Evolutionary conservation across 1,139 yeast genomes (phyloP).

Genomic region (Blastobotrys illinoisensis): DNA sequence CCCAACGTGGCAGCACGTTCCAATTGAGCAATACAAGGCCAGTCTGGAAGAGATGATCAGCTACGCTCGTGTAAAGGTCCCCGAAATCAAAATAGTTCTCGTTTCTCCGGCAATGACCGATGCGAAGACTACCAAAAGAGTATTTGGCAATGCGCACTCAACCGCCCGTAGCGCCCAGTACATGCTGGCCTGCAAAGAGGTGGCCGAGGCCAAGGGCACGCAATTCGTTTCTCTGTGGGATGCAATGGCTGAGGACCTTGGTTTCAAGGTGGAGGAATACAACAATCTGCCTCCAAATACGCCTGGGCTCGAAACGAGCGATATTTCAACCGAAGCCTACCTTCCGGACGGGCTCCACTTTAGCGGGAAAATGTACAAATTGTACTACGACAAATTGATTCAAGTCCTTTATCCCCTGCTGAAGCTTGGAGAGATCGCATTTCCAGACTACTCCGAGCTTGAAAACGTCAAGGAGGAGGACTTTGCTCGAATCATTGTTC

Average conservation of each 20-base stretch:
- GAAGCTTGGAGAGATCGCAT: neutral
- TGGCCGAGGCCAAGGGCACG: conserved; percentile 43
- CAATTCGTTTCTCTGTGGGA: conserved; percentile 53
- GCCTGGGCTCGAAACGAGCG: conserved; percentile 17
- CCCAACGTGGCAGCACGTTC: conserved; percentile 49
- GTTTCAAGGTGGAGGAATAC: conserved; percentile 23
- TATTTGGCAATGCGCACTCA: conserved; percentile 30
- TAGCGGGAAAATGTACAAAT: conserved; percentile 51
- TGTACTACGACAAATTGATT: conserved; percentile 37
- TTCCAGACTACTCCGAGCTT: conserved; percentile 2
- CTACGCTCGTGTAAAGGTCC: conserved; percentile 31
- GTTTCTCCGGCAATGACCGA: conserved; percentile 65
- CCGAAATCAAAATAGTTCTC: conserved; percentile 44
- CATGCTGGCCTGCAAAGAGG: conserved; percentile 42
- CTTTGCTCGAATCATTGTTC: neutral
- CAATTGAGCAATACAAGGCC: conserved; percentile 41
- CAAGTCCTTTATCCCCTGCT: conserved; percentile 2
- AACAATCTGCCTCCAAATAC: conserved; percentile 16
- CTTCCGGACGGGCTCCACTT: conserved; percentile 66
- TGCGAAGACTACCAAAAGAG: conserved; percentile 24
- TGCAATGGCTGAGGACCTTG: conserved; percentile 34
- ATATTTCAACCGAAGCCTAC: conserved; percentile 28
- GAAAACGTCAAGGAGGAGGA: neutral
- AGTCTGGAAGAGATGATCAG: conserved; percentile 45
- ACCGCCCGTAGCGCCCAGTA: conserved; percentile 43